phyloP scores from a whole-genome alignment of 805 yeast genomes.

The Teunomyces atbi region DNA sequence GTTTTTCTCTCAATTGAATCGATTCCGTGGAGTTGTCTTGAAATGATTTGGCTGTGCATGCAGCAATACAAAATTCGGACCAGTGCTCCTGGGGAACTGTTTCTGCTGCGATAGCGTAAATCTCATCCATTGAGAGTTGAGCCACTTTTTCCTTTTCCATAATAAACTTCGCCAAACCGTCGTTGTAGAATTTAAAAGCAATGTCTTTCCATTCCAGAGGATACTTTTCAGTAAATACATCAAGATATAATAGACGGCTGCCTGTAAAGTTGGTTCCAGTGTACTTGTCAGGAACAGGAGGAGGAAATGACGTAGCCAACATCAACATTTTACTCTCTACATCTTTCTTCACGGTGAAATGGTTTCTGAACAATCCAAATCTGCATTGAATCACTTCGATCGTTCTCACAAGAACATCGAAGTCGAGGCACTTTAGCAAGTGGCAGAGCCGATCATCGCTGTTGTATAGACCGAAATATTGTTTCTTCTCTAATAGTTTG shows the following conservation, averaged over 20 bases:
- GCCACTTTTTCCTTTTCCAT: background rate
- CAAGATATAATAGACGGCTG: background rate
- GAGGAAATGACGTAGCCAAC: background rate
- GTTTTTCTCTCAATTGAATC: background rate
- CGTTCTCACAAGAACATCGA: background rate
- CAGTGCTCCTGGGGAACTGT: no score
- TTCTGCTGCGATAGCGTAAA: background rate
- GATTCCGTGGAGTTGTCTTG: background rate
- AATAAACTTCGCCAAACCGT: background rate
- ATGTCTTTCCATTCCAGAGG: background rate
- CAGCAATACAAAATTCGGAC: background rate
- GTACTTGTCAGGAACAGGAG: background rate
- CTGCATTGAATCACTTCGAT: no score
- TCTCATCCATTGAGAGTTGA: background rate
- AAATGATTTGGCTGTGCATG: background rate
- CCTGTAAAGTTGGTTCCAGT: background rate
- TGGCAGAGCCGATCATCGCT: background rate
- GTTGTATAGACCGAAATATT: no score
- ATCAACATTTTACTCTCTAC: background rate
- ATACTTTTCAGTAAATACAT: background rate
- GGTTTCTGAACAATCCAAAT: no score
- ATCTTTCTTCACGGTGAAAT: no score
- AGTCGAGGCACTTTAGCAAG: background rate
- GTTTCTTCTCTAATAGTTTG: background rate
- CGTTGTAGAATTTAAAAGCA: background rate